Conservation (phyloP, 768 basidiomycete species). For the Suillus paluster region DNA sequence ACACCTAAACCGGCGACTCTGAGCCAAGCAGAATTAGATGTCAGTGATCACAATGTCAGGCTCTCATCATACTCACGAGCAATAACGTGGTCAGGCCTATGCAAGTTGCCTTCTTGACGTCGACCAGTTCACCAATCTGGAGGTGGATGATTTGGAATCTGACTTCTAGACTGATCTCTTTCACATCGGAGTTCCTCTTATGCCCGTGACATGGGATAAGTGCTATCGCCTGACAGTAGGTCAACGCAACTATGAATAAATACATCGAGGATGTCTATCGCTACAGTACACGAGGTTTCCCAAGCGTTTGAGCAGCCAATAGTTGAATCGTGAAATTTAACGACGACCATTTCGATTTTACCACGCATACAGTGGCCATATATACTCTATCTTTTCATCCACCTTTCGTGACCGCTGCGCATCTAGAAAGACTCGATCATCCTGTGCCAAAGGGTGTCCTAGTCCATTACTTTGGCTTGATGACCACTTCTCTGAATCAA, state of each 20-base stretch:
- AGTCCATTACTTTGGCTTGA: not conserved
- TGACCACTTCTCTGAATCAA: not conserved
- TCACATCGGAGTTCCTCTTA: not conserved
- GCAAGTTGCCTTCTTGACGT: conserved; percentile 43
- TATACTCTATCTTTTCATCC: not conserved
- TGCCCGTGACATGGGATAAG: not conserved
- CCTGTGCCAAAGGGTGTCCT: not conserved
- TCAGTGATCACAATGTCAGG: conserved; percentile 7
- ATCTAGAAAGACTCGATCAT: not conserved
- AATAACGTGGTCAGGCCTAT: conserved; percentile 23
- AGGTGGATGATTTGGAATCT: conserved; percentile 31
- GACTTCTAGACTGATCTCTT: conserved; percentile 26
- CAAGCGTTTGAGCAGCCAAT: not conserved
- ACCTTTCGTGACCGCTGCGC: not conserved
- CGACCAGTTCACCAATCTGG: conserved; percentile 38
- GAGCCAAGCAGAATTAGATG: conserved; percentile 27
- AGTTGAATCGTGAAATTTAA: not conserved
- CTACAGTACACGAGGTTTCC: not conserved
- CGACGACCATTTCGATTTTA: not conserved
- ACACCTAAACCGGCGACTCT: not conserved
- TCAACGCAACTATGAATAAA: not conserved
- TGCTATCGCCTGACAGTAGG: not conserved
- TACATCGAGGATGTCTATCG: not conserved
- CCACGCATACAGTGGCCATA: not conserved
- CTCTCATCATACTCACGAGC: not conserved